Percentiles rank a stretch among this genome's conserved stretches.
These are phyloP conservation scores for Lepidium didymum DNA, from an alignment of 345 rosid species.

Conservation along the genomic window DNA sequence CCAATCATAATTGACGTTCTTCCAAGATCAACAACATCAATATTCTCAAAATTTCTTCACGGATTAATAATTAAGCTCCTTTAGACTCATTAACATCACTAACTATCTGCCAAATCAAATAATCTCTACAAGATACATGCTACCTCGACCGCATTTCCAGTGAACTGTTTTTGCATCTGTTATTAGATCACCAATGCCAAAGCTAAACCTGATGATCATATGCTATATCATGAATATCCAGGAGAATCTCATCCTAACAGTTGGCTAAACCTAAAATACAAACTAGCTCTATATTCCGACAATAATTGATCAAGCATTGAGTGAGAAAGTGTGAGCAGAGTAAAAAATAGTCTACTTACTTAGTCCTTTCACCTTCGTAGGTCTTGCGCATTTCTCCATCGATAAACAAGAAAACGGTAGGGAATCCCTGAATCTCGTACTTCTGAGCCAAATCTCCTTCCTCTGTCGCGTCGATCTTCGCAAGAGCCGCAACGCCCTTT, in stretches of 20 bases:
- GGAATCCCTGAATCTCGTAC: conserved; percentile 33
- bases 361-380: conserved; percentile 30
- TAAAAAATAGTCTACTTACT: conserved; percentile 11
- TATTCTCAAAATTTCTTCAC: not conserved
- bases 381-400: conserved; percentile 27
- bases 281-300: not conserved
- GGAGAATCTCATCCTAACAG: not conserved
- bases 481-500: conserved; percentile 42
- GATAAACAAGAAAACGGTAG: conserved; percentile 26
- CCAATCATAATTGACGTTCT: not conserved
- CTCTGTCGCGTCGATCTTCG: conserved; percentile 35
- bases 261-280: not conserved
- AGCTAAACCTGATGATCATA: conserved; percentile 3
- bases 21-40: not conserved
- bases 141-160: not conserved
- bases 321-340: not conserved
- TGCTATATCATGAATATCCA: not conserved
- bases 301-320: not conserved
- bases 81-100: not conserved
- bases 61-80: not conserved
- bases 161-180: not conserved
- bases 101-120: not conserved
- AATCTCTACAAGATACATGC: not conserved
- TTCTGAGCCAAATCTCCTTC: conserved; percentile 36
- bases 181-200: conserved; percentile 3